These are phyloP conservation scores for Lachancea thermotolerans DNA, from an alignment of 805 yeast species.

Conservation along the genomic window DNA sequence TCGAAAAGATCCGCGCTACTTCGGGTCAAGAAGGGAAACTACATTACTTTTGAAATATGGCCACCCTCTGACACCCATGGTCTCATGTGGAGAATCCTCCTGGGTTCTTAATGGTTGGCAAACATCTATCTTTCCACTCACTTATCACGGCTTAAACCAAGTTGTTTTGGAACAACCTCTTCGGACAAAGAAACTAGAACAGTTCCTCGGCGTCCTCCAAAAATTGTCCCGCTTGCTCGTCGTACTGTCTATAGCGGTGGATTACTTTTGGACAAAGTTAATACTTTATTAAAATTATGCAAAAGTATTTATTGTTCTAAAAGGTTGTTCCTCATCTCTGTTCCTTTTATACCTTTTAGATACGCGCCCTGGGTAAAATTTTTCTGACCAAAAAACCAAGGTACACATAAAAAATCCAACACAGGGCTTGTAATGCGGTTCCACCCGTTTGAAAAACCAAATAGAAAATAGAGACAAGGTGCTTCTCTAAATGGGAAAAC, in stretches of 20 bases:
- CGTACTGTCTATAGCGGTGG: conserved; percentile 70
- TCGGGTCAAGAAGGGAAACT: too few relatives aligned
- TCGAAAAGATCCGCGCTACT: too few relatives aligned
- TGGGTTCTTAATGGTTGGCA: conserved; percentile 31
- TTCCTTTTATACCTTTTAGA: conserved; percentile 9
- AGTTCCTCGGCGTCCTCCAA: conserved; percentile 6
- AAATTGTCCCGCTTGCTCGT: conserved; percentile 11
- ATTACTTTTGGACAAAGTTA: conserved; percentile 60
- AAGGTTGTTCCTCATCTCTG: background rate
- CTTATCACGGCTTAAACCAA: conserved; percentile 28
- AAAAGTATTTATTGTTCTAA: background rate
- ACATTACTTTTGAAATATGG: background rate
- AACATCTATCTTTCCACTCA: conserved; percentile 27
- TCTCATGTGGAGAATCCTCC: conserved; percentile 28
- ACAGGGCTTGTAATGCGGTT: background rate
- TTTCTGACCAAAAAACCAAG: background rate
- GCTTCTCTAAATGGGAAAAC: background rate
- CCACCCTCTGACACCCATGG: conserved; percentile 32
- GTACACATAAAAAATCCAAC: background rate
- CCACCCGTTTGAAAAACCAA: background rate
- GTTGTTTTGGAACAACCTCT: conserved; percentile 6
- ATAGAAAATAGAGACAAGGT: background rate
- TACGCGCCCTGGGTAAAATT: background rate
- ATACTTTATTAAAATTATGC: conserved; percentile 6
- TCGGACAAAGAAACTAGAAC: conserved; percentile 6